A percentile compares a stretch with the other conserved stretches of the same genome.
Evolutionary conservation across 139 green algal genomes (phyloP).

Genomic region (Auxenochlorella protothecoides): DNA sequence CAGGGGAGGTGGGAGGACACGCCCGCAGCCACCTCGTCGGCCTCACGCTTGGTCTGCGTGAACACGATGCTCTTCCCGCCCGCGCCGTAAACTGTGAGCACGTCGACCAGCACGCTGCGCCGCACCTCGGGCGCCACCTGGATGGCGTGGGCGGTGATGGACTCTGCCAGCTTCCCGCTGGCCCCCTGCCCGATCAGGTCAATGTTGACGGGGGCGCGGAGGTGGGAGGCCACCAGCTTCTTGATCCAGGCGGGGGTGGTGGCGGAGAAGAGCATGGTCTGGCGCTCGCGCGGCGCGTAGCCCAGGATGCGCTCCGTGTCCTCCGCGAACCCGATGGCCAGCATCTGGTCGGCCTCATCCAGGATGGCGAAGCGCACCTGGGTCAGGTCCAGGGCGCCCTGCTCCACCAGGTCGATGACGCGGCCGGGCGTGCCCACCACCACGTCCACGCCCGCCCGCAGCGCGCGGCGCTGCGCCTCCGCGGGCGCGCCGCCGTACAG

Average conservation of each 20-base stretch:
- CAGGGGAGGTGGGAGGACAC: conserved; percentile 26
- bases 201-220: conserved; percentile 70
- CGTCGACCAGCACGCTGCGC: conserved; percentile 64
- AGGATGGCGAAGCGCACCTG: conserved; percentile 77
- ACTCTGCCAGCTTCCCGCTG: conserved; percentile 66
- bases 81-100: conserved; percentile 70
- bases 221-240: conserved; percentile 62
- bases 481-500: conserved; percentile 89
- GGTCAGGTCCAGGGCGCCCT: conserved; percentile 58
- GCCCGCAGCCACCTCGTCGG: conserved; percentile 66
- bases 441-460: conserved; percentile 79
- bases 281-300: conserved; percentile 53
- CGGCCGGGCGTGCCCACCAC: conserved; percentile 93
- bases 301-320: conserved; percentile 93
- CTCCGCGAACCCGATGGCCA: conserved; percentile 94
- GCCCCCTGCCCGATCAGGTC: conserved; percentile 85
- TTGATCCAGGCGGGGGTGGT: conserved; percentile 94
- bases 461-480: conserved; percentile 42
- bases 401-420: conserved; percentile 91
- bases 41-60: conserved; percentile 75
- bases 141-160: conserved; percentile 35
- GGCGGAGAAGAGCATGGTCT: conserved; percentile 95
- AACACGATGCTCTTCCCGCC: conserved; percentile 76
- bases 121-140: conserved; percentile 32
- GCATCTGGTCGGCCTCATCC: conserved; percentile 98